phyloP scores from a whole-genome alignment of 2,329 filamentous ascomycete species.

The Aspergillus cejpii region DNA sequence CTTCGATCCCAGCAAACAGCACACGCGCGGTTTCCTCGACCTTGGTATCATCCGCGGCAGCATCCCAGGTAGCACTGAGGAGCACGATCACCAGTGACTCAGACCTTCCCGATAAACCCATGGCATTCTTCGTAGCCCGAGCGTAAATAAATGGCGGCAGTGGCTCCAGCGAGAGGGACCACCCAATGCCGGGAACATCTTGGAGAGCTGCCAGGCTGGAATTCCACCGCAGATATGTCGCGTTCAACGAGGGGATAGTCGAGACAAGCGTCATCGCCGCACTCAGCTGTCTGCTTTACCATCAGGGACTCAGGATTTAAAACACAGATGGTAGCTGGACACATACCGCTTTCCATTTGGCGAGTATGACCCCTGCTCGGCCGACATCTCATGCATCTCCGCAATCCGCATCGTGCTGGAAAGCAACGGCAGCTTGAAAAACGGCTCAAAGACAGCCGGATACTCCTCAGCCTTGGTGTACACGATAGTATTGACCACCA shows the following conservation, averaged over 20 bases:
- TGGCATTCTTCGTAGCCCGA: not conserved
- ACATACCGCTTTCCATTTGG: slow-evolving; percentile 1
- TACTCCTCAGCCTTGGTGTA: not conserved
- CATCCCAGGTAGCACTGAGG: not conserved
- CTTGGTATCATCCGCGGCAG: not conserved
- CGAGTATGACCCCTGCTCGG: not conserved
- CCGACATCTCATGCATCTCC: not conserved
- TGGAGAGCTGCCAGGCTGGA: not conserved
- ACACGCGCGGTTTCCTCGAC: not conserved
- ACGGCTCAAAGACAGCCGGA: not conserved
- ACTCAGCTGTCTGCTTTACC: not conserved
- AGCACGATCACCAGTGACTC: not conserved
- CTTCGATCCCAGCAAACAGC: not conserved
- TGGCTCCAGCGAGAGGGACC: not conserved
- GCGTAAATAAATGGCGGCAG: not conserved
- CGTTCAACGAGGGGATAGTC: not conserved
- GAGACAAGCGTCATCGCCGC: not conserved
- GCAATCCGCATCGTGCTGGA: not conserved
- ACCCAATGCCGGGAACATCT: not conserved
- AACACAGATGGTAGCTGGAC: too few relatives aligned
- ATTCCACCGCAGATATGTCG: not conserved
- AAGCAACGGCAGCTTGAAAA: not conserved
- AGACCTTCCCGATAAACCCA: not conserved
- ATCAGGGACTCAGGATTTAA: too few relatives aligned
- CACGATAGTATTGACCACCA: not conserved